Evolutionary conservation across 371 early-diverging fungal genomes (phyloP), one percentile per base, ranked within the genome.

Genomic region (Choanephora cucurbitarum): DNA sequence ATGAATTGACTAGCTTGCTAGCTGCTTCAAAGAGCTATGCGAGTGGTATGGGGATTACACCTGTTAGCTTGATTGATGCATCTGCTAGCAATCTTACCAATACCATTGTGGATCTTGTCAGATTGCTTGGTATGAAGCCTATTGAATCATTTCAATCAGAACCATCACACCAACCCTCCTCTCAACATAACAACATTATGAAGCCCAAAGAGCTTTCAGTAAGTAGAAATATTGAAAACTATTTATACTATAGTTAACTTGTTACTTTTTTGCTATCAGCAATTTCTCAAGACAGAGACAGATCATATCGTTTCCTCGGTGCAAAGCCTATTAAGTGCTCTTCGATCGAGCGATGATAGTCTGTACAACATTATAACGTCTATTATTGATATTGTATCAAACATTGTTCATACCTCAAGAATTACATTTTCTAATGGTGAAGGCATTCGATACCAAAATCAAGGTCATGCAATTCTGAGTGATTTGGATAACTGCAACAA

Each of bases 271-370:
- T 28, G 3, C 5, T 28, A 28, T 5, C 28, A 86, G 81, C 73
- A 72, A 50, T 93, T 87, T 58, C 73, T 97, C 14, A 95, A 95
- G 69, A 72, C 74, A 28, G 91, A 94, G 58, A 95, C 95, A 0
- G 94, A 91, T 66, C 70, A 76, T 24, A 93, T 95, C 47, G 93
- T 97, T 5, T 84, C 89, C 21, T 86, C 90, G 0, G 95, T 97
- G 48, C 96, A 97, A 62, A 74, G 70, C 13, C 74, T 97, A 21
- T 71, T 95, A 41, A 70, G 72, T 18, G 81, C 89, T 5, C 83
- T 95, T 61, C 83, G 93, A 19, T 76, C 66, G 0, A 65, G 46
- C n/a, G 66, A 65, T 21, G 40, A 45, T 5, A 44, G 57, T 14
- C 8, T 65, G 11, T 52, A 43, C 15, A 45, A 60, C 7, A 79